Base-by-base conservation (phyloP, 176 grass and related monocot species). In the Neostapfia colusana region DNA sequence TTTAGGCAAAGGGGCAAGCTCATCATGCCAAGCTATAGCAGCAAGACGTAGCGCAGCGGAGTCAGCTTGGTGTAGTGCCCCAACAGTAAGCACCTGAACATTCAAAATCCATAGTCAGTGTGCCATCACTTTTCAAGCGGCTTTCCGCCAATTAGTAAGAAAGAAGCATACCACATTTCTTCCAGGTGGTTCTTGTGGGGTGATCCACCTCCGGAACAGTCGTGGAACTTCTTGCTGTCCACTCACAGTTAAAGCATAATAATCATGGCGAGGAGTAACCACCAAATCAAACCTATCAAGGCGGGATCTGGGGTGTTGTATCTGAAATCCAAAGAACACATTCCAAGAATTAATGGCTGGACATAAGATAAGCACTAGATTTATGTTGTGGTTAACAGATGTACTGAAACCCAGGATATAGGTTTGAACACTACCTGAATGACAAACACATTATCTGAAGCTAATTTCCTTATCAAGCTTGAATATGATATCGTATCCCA, bases 231-330 rank as follows among this genome's bases (percentile, higher is more conserved):
- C 91, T 69, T 93, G 60, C 35, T 97, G 89, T 79, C 89, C 95
- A 77, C 79, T 88, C 0, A 76, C 84, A 20, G 91, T 97, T 65
- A 97, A 81, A 79, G 91, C 79, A 88, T 93, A 92, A 87, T 89
- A 97, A 83, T 93, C 91, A 86, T 97, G 95, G 43, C 84, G 82
- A 84, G 91, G 95, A 70, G 91, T 92, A 23, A 97, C 88, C 18
- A 93, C 95, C 73, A 93, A 82, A 79, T 97, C 91, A 73, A 97
- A 97, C 64, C 95, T 92, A 69, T 93, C 77, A 54, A 97, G 86
- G 73, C 51, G 42, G 74, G 86, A 91, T 17, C 91, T 84, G 46
- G 94, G 94, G 79, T 97, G 94, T 27, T 97, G 91, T 85, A 93
- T 93, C 94, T 97, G 72, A 82, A 79, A 89, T 75, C n/a, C 2